Evolutionary conservation across 139 green algal genomes (phyloP).

Genomic region (Gonium pectorale): DNA sequence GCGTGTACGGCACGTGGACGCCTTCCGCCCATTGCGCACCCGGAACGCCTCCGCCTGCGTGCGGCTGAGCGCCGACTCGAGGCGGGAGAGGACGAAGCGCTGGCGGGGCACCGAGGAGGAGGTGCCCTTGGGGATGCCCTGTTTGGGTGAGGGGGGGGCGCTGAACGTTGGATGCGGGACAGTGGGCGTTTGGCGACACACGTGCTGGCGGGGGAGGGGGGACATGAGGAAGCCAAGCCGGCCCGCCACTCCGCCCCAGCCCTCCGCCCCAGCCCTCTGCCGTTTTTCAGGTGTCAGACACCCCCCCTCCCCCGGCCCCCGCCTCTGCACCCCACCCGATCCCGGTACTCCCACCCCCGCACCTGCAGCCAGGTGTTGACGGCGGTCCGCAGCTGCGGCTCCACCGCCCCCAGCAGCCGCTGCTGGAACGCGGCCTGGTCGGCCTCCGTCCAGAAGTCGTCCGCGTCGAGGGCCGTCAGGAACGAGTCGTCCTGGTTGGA

Average conservation of each 20-base stretch:
- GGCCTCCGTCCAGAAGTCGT: neutral
- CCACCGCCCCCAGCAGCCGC: conserved; percentile 24
- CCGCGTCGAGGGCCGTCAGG: neutral
- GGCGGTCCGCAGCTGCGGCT: conserved; percentile 12
- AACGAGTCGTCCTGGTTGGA: neutral
- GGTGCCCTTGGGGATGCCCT: conserved; percentile 35
- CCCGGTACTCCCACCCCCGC: too few relatives aligned
- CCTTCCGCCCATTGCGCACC: neutral
- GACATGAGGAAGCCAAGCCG: too few relatives aligned
- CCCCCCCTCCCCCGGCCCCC: too few relatives aligned
- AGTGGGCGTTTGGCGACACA: too few relatives aligned
- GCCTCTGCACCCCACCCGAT: too few relatives aligned
- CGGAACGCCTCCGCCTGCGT: neutral
- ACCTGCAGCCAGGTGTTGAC: conserved; percentile 45
- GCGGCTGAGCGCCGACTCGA: conserved; percentile 15
- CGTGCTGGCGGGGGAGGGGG: too few relatives aligned
- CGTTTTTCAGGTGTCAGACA: too few relatives aligned
- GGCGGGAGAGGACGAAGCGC: conserved; percentile 32
- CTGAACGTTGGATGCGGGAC: too few relatives aligned
- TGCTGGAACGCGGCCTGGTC: neutral
- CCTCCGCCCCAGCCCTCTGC: too few relatives aligned
- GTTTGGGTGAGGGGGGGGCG: too few relatives aligned
- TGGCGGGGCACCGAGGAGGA: conserved; percentile 9
- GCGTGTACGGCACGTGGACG: too few relatives aligned
- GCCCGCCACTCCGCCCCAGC: too few relatives aligned